phyloP scores from a whole-genome alignment of 352 stramenopile species.

The Phytophthora nicotianae region DNA sequence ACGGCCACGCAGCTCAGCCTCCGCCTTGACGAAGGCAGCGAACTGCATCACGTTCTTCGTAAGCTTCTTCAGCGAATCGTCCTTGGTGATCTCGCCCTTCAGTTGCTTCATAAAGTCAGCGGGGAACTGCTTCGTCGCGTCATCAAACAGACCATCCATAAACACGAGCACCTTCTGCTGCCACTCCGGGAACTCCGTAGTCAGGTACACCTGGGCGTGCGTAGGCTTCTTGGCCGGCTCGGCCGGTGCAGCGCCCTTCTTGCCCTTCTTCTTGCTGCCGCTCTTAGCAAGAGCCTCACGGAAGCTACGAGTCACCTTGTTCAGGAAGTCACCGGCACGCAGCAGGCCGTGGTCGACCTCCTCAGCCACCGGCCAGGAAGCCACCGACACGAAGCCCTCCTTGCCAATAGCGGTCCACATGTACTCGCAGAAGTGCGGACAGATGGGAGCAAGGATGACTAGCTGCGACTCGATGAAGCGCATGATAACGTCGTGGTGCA shows the following conservation, averaged over 20 bases:
- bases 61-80: conserved; percentile 87
- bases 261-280: conserved; percentile 89
- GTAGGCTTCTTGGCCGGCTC: conserved; percentile 88
- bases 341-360: conserved; percentile 94
- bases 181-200: conserved; percentile 84
- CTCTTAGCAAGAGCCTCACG: conserved; percentile 85
- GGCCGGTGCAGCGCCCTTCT: conserved; percentile 61
- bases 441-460: conserved; percentile 96
- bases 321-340: conserved; percentile 93
- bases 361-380: conserved; percentile 83
- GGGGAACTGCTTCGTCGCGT: conserved; percentile 68
- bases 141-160: conserved; percentile 75
- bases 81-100: conserved; percentile 71
- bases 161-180: conserved; percentile 87
- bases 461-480: conserved; percentile 94
- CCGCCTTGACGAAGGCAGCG: conserved; percentile 94
- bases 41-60: conserved; percentile 98
- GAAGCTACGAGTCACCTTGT: conserved; percentile 92
- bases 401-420: conserved; percentile 95
- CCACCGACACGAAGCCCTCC: conserved; percentile 89
- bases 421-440: conserved; percentile 94
- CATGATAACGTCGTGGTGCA: conserved; percentile 93
- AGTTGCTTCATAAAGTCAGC: conserved; percentile 89
- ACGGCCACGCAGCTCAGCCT: conserved; percentile 91
- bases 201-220: conserved; percentile 88